phyloP scores from a whole-genome alignment of 2,329 filamentous ascomycete species.

The Amauroascus niger region DNA sequence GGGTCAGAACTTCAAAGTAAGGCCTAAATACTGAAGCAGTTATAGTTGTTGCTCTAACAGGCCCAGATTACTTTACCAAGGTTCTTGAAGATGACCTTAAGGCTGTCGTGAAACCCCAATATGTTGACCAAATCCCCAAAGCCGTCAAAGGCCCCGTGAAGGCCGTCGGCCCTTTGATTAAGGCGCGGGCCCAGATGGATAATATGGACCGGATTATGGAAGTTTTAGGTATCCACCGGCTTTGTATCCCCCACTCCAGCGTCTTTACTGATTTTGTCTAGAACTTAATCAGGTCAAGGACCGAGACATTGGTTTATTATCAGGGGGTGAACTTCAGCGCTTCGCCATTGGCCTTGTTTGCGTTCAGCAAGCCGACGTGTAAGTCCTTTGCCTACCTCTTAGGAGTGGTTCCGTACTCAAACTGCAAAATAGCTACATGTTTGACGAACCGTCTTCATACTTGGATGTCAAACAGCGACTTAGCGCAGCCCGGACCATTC shows the following conservation, averaged over 20 bases:
- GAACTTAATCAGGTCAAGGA: slow-evolving; percentile 85
- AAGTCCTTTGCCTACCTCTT: slow-evolving; percentile 26
- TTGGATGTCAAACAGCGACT: slow-evolving; percentile 99
- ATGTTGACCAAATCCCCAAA: slow-evolving; percentile 95
- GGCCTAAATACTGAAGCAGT: neutral
- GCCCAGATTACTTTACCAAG: slow-evolving; percentile 87
- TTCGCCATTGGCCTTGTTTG: slow-evolving; percentile 95
- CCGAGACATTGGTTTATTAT: slow-evolving; percentile 80
- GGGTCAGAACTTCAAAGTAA: slow-evolving; percentile 91
- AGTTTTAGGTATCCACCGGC: slow-evolving; percentile 50
- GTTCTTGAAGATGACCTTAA: slow-evolving; percentile 93
- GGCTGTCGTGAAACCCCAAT: slow-evolving; percentile 97
- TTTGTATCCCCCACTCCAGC: neutral
- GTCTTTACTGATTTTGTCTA: slow-evolving; percentile 22
- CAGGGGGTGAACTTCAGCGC: slow-evolving; percentile 94
- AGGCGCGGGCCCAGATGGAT: slow-evolving; percentile 63
- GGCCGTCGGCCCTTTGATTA: slow-evolving; percentile 67
- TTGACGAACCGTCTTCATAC: slow-evolving; percentile 97
- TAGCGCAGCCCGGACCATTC: slow-evolving; percentile 82
- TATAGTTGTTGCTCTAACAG: neutral
- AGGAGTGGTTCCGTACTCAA: neutral
- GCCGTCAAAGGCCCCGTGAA: slow-evolving; percentile 76
- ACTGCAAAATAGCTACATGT: slow-evolving; percentile 66
- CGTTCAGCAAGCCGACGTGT: slow-evolving; percentile 89
- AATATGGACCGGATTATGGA: slow-evolving; percentile 77